These are phyloP conservation scores for Intubia oerlemansii DNA, from an alignment of 2,329 filamentous ascomycete species.

Conservation along the genomic window DNA sequence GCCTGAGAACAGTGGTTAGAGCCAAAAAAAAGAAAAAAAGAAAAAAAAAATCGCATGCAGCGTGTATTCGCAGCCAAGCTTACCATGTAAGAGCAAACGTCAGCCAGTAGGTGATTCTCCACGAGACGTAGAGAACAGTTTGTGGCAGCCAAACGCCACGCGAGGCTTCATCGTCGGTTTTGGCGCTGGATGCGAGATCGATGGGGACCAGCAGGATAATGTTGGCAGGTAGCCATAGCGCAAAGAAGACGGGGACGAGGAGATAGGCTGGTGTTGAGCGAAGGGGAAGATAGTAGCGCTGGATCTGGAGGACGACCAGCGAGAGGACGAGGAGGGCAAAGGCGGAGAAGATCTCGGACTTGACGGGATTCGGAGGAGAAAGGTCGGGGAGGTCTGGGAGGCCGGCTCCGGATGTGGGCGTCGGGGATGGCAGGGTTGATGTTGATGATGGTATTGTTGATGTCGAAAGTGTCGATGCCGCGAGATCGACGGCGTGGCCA, in stretches of 20 bases:
- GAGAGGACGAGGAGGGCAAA: slow-evolving; percentile 55
- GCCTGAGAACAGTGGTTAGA: slow-evolving; percentile 24
- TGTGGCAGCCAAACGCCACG: slow-evolving; percentile 77
- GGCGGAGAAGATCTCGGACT: slow-evolving; percentile 60
- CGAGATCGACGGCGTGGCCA: slow-evolving; percentile 1
- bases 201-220: slow-evolving; percentile 87
- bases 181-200: slow-evolving; percentile 73
- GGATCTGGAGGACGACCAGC: slow-evolving; percentile 56
- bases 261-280: slow-evolving; percentile 82
- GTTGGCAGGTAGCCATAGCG: slow-evolving; percentile 78
- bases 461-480: background rate
- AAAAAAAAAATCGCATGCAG: slow-evolving; percentile 1
- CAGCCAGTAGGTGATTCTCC: slow-evolving; percentile 93
- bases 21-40: background rate
- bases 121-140: slow-evolving; percentile 60
- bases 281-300: slow-evolving; percentile 77
- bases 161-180: slow-evolving; percentile 45
- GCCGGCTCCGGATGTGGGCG: too few species aligned
- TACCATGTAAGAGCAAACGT: slow-evolving; percentile 91
- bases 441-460: background rate
- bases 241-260: slow-evolving; percentile 80
- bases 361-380: slow-evolving; percentile 36
- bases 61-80: too few species aligned
- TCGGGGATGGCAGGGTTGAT: too few species aligned
- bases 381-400: too few species aligned